Evolutionary conservation across 1,139 yeast genomes (phyloP), one percentile per base, ranked within the genome.

Genomic region (Geotrichum cucujoidarum): DNA sequence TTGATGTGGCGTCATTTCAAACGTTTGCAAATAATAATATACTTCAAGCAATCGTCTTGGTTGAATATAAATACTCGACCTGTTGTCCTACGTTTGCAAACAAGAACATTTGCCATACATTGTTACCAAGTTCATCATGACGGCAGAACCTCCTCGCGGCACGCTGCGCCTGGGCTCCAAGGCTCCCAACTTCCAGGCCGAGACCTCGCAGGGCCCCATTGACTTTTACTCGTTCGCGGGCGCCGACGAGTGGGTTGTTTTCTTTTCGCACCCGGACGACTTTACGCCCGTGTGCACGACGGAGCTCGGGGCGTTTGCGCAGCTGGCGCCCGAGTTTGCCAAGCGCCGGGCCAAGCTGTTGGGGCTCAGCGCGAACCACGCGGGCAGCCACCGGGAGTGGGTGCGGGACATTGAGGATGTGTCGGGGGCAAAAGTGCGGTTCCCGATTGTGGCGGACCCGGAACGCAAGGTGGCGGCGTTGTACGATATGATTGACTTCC

Each of bases 261-360:
- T 86, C 59, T 86, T 86, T 71, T 81, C 90, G 34, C 95, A 86
- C 69, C 95, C 95, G 53, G 94, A 81, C 63, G 94, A 84, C 64
- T 84, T 81, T 73, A 86, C 95, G 42, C 95, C 95, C 47, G 92
- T 86, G 45, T 86, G 95, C 71, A 86, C 95, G 57, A 86, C 95
- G 51, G 95, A 86, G 72, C 75, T 86, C 57, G 95, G 95, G 54
- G 95, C 94, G 8, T 84, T 86, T 61, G 89, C 92, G 60, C 80
- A 82, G 66, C 75, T 86, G 63, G 86, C 83, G 70, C 87, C 87
- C 42, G 94, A 86, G 68, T 86, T 86, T 65, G 74, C 81, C 63
- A 77, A 80, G 71, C 78, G 95, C 67, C 77, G 76, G 49, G 86
- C 82, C 59, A 84, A 85, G 73, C 73, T 86, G 64, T 75, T 85